A percentile compares a stretch with the other conserved stretches of the same genome.
Evolutionary conservation across 2,329 filamentous ascomycete species (phyloP).

Genomic region (Fulvia fulva): DNA sequence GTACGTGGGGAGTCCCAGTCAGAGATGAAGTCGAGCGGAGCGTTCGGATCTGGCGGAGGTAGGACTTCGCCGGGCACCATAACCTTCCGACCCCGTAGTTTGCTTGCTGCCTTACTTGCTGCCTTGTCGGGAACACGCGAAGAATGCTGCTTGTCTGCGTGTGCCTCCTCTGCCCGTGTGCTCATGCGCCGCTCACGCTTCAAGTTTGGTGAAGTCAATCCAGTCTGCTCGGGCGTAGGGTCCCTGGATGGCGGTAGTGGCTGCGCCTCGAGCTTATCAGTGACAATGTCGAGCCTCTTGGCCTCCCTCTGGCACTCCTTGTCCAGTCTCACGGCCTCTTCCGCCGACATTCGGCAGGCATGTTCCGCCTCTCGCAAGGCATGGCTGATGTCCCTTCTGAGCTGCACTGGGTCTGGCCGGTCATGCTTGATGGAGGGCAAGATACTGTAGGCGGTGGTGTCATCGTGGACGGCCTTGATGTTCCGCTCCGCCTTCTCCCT

Average conservation of each 20-base stretch:
- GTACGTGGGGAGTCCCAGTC: slow-evolving; percentile 38
- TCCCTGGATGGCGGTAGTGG: slow-evolving; percentile 59
- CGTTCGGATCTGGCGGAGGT: slow-evolving; percentile 43
- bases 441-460: slow-evolving; percentile 45
- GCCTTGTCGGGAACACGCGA: slow-evolving; percentile 30
- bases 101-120: slow-evolving; percentile 33
- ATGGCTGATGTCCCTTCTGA: slow-evolving; percentile 56
- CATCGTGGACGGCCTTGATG: slow-evolving; percentile 45
- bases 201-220: slow-evolving; percentile 33
- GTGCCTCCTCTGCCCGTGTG: slow-evolving; percentile 25
- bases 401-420: slow-evolving; percentile 48
- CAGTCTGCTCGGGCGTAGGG: slow-evolving; percentile 46
- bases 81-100: slow-evolving; percentile 35
- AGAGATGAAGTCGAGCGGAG: slow-evolving; percentile 34
- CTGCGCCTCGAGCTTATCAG: slow-evolving; percentile 58
- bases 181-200: slow-evolving; percentile 32
- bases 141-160: slow-evolving; percentile 22
- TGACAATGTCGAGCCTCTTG: slow-evolving; percentile 56
- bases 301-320: slow-evolving; percentile 38
- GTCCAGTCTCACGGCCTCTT: slow-evolving; percentile 33
- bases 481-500: slow-evolving; percentile 42
- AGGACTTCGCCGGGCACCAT: slow-evolving; percentile 44
- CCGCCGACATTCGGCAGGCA: slow-evolving; percentile 34
- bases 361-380: slow-evolving; percentile 38
- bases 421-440: slow-evolving; percentile 49